Evolutionary conservation across 1,284 basidiomycete species (phyloP).

Genomic region (Marasmius sp.): DNA sequence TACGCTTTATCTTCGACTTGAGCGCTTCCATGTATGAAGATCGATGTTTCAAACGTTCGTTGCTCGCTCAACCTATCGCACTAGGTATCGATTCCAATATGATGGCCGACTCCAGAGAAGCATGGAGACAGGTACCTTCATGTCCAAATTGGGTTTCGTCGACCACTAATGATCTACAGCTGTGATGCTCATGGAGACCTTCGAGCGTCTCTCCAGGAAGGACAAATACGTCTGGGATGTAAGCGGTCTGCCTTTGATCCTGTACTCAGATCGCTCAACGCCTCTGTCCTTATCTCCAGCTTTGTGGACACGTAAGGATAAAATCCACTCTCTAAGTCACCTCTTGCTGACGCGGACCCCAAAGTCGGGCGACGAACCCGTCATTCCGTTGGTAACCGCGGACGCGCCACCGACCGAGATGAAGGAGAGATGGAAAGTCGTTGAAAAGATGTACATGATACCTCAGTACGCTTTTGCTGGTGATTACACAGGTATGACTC

Average conservation of each 20-base stretch:
- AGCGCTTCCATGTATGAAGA: slow-evolving; percentile 62
- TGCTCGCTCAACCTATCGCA: background rate
- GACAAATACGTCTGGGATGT: slow-evolving; percentile 76
- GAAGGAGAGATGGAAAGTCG: slow-evolving; percentile 60
- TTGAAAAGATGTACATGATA: slow-evolving; percentile 67
- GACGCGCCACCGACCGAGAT: slow-evolving; percentile 49
- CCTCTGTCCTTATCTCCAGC: slow-evolving; percentile 32
- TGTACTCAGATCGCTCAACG: slow-evolving; percentile 4
- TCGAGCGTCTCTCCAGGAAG: slow-evolving; percentile 57
- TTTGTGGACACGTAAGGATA: slow-evolving; percentile 59
- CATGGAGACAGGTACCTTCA: slow-evolving; percentile 57
- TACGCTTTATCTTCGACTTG: slow-evolving; percentile 68
- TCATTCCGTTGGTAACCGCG: slow-evolving; percentile 50
- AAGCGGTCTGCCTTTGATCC: slow-evolving; percentile 24
- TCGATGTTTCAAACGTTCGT: background rate
- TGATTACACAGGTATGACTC: slow-evolving; percentile 55
- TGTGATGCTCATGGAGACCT: slow-evolving; percentile 72
- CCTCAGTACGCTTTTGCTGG: slow-evolving; percentile 69
- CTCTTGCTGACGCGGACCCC: background rate
- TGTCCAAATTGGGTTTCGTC: too few species aligned
- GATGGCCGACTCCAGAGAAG: slow-evolving; percentile 63
- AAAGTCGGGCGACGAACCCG: slow-evolving; percentile 63
- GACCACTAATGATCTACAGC: slow-evolving; percentile 31
- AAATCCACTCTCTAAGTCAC: background rate
- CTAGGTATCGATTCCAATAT: slow-evolving; percentile 69